Base-by-base conservation (phyloP, 1,139 yeast genomes). In the Casaregolazyma lundiana region DNA sequence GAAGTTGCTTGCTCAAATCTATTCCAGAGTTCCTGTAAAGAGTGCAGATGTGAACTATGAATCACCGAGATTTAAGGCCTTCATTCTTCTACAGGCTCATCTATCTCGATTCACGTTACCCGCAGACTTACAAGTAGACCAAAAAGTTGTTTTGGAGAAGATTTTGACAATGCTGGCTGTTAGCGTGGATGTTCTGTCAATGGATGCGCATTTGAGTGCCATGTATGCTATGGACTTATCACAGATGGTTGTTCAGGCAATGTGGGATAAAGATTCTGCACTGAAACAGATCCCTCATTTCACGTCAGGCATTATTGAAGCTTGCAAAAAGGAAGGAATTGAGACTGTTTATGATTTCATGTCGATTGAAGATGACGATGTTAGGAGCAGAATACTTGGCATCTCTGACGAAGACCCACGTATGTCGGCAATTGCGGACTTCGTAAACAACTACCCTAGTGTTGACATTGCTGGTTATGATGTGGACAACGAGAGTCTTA, bases 401-500 rank as follows among this genome's bases (percentile, higher is more conserved):
- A 68, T 88, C 59, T 63, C 64, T 16, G 70, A 69, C 6, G 60
- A 61, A 8, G 81, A 77, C 15, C 68, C 69, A 3, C 68, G 80
- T 13, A 57, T 78, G 58, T 72, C 73, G 36, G 72, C 72, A 21
- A 89, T 92, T 45, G 97, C 97, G 0, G 79, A 78, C 24, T 92
- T 92, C 70, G 95, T 89, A 47, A 92, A 92, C 66, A 79, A 76
- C 55, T 94, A 85, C 63, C 98, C 98, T 4, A 86, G 85, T 59
- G 73, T 92, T 48, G 97, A 92, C 56, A 64, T 90, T 18, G 67
- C 75, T 3, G 81, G 80, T 52, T 73, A 72, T 47, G 59, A 74
- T 11, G 48, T 75, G 4, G 77, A 75, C 17, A 63, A 68, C n/a
- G 62, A 68, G 0, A 65, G 68, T 2, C 55, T 76, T 8, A 58